Evolutionary conservation across 805 yeast genomes (phyloP), one percentile per base, ranked within the genome.

Genomic region (Brettanomyces anomalus): DNA sequence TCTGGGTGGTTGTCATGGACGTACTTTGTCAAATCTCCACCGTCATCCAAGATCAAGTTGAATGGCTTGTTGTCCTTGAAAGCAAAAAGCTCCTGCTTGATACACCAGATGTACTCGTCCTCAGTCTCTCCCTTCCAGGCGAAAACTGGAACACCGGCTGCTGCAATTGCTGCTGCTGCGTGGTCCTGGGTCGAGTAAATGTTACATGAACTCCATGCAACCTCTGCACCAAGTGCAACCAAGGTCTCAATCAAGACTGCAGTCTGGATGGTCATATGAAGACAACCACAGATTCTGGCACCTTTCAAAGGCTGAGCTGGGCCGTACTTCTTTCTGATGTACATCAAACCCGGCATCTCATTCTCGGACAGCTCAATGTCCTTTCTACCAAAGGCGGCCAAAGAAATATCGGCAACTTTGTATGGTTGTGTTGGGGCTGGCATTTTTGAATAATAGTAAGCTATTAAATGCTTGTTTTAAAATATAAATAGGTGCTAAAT

Each of bases 71-170:
- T 81, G 70, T 89, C 96, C 77, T 90, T 90, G 90, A 90, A 90
- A 51, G 97, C 85, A 64, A 85, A 88, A 70, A 90, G 82, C 78
- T 93, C 97, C 77, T 90, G 97, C 77, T 93, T 97, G 60, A 90
- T 86, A 80, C 98, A 90, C 98, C 98, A 90, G 65, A 79, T 66
- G 81, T 90, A 93, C 77, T 90, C 98, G 77, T 90, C 97, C 72
- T 90, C 98, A 70, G 97, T 87, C 81, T 90, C 97, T 68, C 98
- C 97, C 80, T 90, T 90, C 98, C 98, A 90, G 62, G 98, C 98
- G 59, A 87, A 90, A 55, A 90, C 98, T 65, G 98, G 97, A 48
- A 90, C 94, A 74, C 98, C 98, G 56, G 96, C 70, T 57, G 97
- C 98, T 59, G 98, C 98, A 68, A 90, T 93, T 60, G 97, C 97